These are phyloP conservation scores for Yamadazyma pseudoaaseri DNA, from an alignment of 1,139 yeast genomes.

Conservation along the genomic window DNA sequence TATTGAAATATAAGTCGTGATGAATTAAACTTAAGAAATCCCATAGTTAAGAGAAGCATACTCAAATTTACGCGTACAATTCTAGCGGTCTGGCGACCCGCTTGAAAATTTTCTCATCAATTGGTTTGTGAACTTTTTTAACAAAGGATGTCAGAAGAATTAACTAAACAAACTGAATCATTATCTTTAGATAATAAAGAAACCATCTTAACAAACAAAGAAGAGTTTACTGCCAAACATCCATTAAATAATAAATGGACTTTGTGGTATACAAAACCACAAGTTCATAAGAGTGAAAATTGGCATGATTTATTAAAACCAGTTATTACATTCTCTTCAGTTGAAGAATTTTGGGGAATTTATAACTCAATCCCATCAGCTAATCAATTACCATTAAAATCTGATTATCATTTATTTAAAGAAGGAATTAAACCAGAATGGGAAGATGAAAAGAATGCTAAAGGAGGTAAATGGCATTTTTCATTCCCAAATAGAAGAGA, in stretches of 20 bases:
- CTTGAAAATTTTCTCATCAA: constrained; percentile 18
- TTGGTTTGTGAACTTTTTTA: constrained; percentile 6
- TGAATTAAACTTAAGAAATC: neutral
- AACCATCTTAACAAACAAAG: constrained; percentile 67
- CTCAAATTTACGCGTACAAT: constrained; percentile 25
- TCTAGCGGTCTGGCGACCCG: constrained; percentile 8
- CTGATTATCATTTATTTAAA: constrained; percentile 95
- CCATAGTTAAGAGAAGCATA: constrained; percentile 2
- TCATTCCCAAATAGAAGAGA: constrained; percentile 72
- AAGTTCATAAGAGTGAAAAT: constrained; percentile 72
- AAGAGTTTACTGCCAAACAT: constrained; percentile 79
- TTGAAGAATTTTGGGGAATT: constrained; percentile 99
- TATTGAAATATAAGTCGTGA: too few species aligned
- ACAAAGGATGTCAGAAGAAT: constrained; percentile 51
- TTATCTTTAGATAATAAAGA: constrained; percentile 47
- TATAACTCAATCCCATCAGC: constrained; percentile 94
- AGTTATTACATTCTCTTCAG: constrained; percentile 86
- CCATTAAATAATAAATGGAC: constrained; percentile 95
- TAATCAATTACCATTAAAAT: constrained; percentile 83
- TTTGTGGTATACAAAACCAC: constrained; percentile 96
- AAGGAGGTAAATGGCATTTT: constrained; percentile 90
- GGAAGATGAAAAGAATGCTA: constrained; percentile 87
- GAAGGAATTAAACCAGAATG: constrained; percentile 97
- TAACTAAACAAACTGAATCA: constrained; percentile 53
- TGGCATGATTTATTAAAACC: constrained; percentile 96